Base-by-base conservation (phyloP, 331 rosid species). In the Arachis monticola region DNA sequence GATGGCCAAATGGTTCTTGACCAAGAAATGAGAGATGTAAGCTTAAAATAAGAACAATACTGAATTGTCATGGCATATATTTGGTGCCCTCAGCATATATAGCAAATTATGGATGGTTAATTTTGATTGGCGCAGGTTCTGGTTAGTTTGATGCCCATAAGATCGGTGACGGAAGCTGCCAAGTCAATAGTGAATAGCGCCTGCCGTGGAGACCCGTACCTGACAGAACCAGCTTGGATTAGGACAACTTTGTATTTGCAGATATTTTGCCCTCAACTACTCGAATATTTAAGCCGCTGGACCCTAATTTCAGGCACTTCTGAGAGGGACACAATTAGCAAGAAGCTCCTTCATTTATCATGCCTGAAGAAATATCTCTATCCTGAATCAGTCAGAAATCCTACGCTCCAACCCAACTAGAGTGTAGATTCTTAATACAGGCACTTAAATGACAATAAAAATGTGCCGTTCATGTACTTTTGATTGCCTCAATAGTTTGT, bases 1-100 rank as follows among this genome's bases (percentile, higher is more conserved):
- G 86, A 84, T 0, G 86, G 85, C 46, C 13, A 3, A 50, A 14
- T 86, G 83, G 77, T 64, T 80, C 62, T 81, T 50, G 94, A 87
- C 80, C 88, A 77, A 81, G 84, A 83, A 73, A 35, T 89, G 73
- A 84, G 91, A 83, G 91, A 89, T 69, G 91, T 86, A 83, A 77
- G 87, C 47, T 48, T 35, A 3, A 35, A 35, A 35, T 35, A 35
- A 35, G 4, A 53, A 13, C 59, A 53, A 53, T 53, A 53, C 7
- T 66, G 17, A 10, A 31, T 31, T 31, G 60, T 50, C 31, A 48
- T 41, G 51, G n/a, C 45, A 40, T n/a, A 22, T 38, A 4, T 10
- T 71, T 48, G 12, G 35, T 40, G 52, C 44, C 32, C 10, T 44
- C 47, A n/a, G 13, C 11, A 2, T 60, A 47, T 47, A 14, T 10